Evolutionary conservation across 2,329 filamentous ascomycete genomes (phyloP).

Genomic region (Colletotrichum falcatum): DNA sequence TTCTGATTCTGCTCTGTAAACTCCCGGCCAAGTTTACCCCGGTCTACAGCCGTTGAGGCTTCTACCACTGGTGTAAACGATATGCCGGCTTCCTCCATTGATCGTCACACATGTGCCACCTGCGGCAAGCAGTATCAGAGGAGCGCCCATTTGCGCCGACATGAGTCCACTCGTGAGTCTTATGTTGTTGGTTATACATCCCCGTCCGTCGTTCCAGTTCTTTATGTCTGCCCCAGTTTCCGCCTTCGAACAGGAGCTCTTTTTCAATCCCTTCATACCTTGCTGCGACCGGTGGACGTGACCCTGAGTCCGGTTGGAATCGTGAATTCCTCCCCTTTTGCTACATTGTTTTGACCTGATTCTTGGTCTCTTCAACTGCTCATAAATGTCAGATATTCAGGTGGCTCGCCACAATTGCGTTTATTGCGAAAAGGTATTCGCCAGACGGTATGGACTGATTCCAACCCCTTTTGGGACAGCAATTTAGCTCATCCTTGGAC

Average conservation of each 20-base stretch:
- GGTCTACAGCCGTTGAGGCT: not conserved
- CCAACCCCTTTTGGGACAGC: not conserved
- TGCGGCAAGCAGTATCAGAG: constrained; percentile 46
- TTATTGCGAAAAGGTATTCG: constrained; percentile 43
- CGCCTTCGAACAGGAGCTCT: fast-evolving
- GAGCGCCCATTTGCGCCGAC: constrained; percentile 46
- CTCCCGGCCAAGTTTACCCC: not conserved
- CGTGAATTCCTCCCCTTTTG: not conserved
- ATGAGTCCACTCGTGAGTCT: constrained; percentile 46
- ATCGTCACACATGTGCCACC: constrained; percentile 39
- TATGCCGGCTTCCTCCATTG: constrained; percentile 20
- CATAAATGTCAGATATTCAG: constrained; percentile 28
- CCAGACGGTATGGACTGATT: constrained; percentile 38
- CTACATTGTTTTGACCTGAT: not conserved
- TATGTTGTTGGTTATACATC: not conserved
- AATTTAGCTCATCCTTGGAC: not conserved
- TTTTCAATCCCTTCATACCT: not conserved
- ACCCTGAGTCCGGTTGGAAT: no score
- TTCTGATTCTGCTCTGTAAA: not conserved
- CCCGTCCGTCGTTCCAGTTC: not conserved
- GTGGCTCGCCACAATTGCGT: constrained; percentile 39
- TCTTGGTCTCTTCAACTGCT: not conserved
- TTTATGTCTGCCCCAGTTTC: not conserved
- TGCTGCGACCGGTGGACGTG: not conserved
- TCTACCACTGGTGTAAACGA: not conserved